Percentiles rank a stretch among this genome's conserved stretches.
These are phyloP conservation scores for Phytophthora pluvialis DNA, from an alignment of 352 stramenopile genomes.

Conservation along the genomic window DNA sequence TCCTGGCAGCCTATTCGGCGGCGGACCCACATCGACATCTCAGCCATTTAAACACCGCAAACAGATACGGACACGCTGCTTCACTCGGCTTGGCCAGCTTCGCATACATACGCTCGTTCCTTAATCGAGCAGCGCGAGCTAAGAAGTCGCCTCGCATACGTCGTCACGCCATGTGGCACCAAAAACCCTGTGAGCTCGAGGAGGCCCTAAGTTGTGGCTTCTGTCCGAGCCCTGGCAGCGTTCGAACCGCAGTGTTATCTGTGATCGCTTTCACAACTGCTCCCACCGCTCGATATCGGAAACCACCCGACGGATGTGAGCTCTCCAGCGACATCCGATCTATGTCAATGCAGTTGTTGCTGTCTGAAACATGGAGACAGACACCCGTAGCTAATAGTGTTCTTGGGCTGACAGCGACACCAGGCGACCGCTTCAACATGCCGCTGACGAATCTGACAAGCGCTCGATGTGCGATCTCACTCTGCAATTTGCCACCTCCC, in stretches of 20 bases:
- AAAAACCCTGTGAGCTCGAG: neutral
- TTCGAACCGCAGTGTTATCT: neutral
- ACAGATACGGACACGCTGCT: neutral
- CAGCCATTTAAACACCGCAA: neutral
- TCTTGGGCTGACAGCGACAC: neutral
- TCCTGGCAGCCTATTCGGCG: too few relatives aligned
- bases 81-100: neutral
- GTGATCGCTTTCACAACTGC: neutral
- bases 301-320: neutral
- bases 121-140: neutral
- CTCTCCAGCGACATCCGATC: neutral
- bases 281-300: constrained; percentile 1
- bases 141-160: neutral
- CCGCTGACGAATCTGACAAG: neutral
- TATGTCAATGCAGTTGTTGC: neutral
- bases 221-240: neutral
- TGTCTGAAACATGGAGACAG: neutral
- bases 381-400: neutral
- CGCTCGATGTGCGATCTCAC: neutral
- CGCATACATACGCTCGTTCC: neutral
- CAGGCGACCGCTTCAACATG: constrained; percentile 6
- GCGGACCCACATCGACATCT: neutral
- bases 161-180: neutral
- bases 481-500: constrained; percentile 5
- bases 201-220: neutral